Percentiles rank a stretch among this genome's conserved stretches.
These are phyloP conservation scores for Podaxis carcinomalis DNA, from an alignment of 768 basidiomycete genomes.

Conservation along the genomic window DNA sequence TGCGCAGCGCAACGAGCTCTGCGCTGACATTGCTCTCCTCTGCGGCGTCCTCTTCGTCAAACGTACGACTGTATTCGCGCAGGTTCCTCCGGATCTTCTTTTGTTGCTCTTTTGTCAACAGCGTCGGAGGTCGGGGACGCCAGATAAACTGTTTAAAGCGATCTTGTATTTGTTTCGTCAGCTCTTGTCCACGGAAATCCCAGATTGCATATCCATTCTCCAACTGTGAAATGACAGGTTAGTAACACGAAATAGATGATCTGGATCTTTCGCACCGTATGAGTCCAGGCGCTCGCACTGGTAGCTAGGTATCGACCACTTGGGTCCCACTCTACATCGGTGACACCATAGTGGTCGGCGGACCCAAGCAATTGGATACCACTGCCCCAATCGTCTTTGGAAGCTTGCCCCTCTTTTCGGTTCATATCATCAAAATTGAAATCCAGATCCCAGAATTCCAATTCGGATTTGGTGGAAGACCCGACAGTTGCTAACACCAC, in stretches of 20 bases:
- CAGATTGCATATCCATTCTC: slow-evolving; percentile 96
- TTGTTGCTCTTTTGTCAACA: slow-evolving; percentile 86
- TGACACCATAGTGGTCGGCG: slow-evolving; percentile 95
- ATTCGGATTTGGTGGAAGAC: slow-evolving; percentile 90
- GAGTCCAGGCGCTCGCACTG: slow-evolving; percentile 92
- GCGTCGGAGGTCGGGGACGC: slow-evolving; percentile 90
- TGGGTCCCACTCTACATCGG: slow-evolving; percentile 98
- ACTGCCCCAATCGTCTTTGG: slow-evolving; percentile 76
- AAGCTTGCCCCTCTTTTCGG: slow-evolving; percentile 45
- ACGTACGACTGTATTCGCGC: slow-evolving; percentile 83
- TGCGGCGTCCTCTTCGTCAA: slow-evolving; percentile 96
- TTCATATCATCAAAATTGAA: slow-evolving; percentile 63
- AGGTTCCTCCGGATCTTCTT: slow-evolving; percentile 83
- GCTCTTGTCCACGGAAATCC: slow-evolving; percentile 97
- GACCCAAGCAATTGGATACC: slow-evolving; percentile 82
- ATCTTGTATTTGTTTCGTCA: slow-evolving; percentile 85
- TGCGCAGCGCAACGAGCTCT: slow-evolving; percentile 85
- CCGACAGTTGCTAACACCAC: slow-evolving; percentile 95
- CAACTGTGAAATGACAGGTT: slow-evolving; percentile 45
- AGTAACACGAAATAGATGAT: neutral
- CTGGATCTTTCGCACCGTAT: slow-evolving; percentile 53
- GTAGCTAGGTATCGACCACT: slow-evolving; percentile 91
- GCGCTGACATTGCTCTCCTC: slow-evolving; percentile 94
- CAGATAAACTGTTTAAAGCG: slow-evolving; percentile 99
- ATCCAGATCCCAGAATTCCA: slow-evolving; percentile 99